A percentile compares a stretch with the other conserved stretches of the same genome.
These are phyloP conservation scores for Fistulina hepatica DNA, from an alignment of 1,284 basidiomycete species.

Conservation along the genomic window DNA sequence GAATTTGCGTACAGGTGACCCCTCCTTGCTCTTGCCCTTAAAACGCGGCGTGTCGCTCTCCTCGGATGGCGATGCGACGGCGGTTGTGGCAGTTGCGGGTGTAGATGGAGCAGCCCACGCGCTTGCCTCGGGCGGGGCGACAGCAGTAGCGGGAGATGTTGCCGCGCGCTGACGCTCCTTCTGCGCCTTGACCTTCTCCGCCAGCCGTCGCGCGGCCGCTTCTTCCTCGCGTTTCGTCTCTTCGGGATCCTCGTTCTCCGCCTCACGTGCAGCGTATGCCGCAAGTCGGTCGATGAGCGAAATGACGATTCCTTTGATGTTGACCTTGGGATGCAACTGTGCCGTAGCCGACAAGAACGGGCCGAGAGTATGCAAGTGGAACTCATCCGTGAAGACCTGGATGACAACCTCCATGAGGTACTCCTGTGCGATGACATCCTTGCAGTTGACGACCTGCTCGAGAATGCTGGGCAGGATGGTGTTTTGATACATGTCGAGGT, in stretches of 20 bases:
- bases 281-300: constrained; percentile 93
- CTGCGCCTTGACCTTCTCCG: constrained; percentile 74
- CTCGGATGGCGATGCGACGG: constrained; percentile 17
- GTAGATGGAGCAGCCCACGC: constrained; percentile 29
- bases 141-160: constrained; percentile 16
- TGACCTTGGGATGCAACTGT: constrained; percentile 89
- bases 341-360: constrained; percentile 91
- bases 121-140: constrained; percentile 26
- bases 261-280: constrained; percentile 86
- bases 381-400: constrained; percentile 93
- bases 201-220: constrained; percentile 74
- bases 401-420: constrained; percentile 98
- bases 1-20: constrained; percentile 58
- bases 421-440: constrained; percentile 94
- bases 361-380: constrained; percentile 85
- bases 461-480: constrained; percentile 82
- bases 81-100: constrained; percentile 21
- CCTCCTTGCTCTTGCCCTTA: constrained; percentile 49
- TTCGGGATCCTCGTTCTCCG: constrained; percentile 87
- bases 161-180: constrained; percentile 50
- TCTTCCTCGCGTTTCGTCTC: constrained; percentile 87
- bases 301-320: constrained; percentile 95
- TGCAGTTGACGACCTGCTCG: constrained; percentile 93
- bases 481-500: constrained; percentile 78
- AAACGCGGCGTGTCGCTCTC: constrained; percentile 25